A percentile compares a stretch with the other conserved stretches of the same genome.
Evolutionary conservation across 2,329 filamentous ascomycete genomes (phyloP).

Genomic region (Pseudocercospora crystallina): DNA sequence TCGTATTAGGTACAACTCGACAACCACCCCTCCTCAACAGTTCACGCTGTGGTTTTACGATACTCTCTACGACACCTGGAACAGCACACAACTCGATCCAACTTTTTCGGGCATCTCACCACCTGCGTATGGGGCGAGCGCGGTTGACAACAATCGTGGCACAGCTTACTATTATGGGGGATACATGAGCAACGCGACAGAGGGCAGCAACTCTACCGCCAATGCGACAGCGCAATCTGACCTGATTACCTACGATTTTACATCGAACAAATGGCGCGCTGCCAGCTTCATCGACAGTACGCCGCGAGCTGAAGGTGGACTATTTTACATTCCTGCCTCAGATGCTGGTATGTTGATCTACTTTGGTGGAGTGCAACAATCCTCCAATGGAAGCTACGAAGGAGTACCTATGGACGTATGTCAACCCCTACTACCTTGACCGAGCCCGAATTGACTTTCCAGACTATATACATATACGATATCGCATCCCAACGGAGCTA

Average conservation of each 20-base stretch:
- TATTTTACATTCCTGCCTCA: conserved; percentile 61
- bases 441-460: conserved; percentile 33
- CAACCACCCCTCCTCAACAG: conserved; percentile 40
- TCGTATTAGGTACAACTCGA: conserved; percentile 34
- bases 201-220: not conserved
- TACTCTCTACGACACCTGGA: conserved; percentile 57
- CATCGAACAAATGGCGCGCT: conserved; percentile 54
- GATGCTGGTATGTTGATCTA: conserved; percentile 61
- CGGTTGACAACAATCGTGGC: conserved; percentile 46
- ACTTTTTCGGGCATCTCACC: conserved; percentile 32
- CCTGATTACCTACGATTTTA: conserved; percentile 60
- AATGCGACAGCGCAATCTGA: conserved; percentile 48
- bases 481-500: conserved; percentile 62
- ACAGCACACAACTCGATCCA: conserved; percentile 43
- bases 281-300: conserved; percentile 44
- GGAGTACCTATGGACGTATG: not conserved
- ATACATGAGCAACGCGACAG: conserved; percentile 52
- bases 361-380: conserved; percentile 59
- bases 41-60: conserved; percentile 60
- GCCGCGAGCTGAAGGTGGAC: conserved; percentile 58
- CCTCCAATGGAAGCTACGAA: conserved; percentile 42
- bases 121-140: conserved; percentile 59
- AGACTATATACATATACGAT: conserved; percentile 60
- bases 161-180: conserved; percentile 60
- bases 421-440: not conserved